A percentile compares a stretch with the other conserved stretches of the same genome.
Evolutionary conservation across 164 flowering plant genomes (phyloP).

Genomic region (Macadamia integrifolia): DNA sequence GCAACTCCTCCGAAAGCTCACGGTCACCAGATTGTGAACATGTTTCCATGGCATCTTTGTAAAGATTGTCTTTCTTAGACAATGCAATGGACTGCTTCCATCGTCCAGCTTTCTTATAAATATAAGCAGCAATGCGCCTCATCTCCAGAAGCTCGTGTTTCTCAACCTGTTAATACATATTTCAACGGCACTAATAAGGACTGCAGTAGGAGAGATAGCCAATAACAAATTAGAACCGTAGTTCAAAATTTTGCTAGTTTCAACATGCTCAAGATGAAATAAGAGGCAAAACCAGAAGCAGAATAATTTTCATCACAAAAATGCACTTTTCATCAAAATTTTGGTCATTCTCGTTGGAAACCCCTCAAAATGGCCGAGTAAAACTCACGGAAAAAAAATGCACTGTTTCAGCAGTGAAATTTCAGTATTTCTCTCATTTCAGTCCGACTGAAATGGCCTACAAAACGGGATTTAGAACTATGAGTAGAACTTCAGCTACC

Average conservation of each 20-base stretch:
- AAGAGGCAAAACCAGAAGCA: too few species aligned
- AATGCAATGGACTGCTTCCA: conserved; percentile 99
- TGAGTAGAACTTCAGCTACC: conserved; percentile 30
- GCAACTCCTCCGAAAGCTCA: conserved; percentile 94
- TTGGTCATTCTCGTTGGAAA: too few species aligned
- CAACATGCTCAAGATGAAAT: too few species aligned
- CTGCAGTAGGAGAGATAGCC: background rate
- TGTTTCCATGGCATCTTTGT: conserved; percentile 99
- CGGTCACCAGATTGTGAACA: conserved; percentile 96
- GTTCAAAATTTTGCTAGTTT: too few species aligned
- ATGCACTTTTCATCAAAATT: too few species aligned
- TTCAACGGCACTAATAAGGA: background rate
- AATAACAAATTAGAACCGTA: background rate
- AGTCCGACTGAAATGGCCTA: too few species aligned
- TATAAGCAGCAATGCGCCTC: conserved; percentile 98
- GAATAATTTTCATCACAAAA: too few species aligned
- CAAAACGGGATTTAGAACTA: too few species aligned
- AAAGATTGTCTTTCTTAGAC: conserved; percentile 94
- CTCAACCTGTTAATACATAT: conserved; percentile 65
- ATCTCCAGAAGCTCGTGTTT: conserved; percentile 98
- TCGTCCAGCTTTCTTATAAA: conserved; percentile 94
- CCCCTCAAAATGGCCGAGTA: too few species aligned
- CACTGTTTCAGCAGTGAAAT: too few species aligned
- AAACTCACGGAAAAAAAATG: too few species aligned
- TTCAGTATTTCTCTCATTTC: too few species aligned